Percentiles rank a stretch among this genome's conserved stretches.
These are phyloP conservation scores for Eragrostis tef DNA, from an alignment of 202 grass and related monocot genomes.

Conservation along the genomic window DNA sequence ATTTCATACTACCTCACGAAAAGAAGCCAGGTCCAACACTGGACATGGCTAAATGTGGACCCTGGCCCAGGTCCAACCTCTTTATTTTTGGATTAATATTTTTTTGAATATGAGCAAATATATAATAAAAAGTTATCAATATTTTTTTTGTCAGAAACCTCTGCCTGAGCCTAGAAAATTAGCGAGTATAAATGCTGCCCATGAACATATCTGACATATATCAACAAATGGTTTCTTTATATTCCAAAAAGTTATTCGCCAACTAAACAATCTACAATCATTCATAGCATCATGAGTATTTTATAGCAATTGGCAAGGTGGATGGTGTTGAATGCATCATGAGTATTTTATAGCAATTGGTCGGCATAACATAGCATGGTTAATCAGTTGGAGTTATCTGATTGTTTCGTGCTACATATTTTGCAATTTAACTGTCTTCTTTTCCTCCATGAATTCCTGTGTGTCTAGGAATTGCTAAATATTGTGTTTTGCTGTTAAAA, in stretches of 20 bases:
- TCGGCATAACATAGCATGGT: neutral
- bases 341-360: conserved; percentile 23
- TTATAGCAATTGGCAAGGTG: conserved; percentile 20
- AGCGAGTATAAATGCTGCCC: neutral
- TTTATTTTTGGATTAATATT: neutral
- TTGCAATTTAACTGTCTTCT: neutral
- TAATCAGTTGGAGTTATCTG: conserved; percentile 13
- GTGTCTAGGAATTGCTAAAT: conserved; percentile 8
- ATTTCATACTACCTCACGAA: neutral
- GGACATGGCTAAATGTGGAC: conserved; percentile 5
- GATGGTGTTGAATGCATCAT: conserved; percentile 3
- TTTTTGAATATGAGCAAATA: neutral
- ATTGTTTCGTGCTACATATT: neutral
- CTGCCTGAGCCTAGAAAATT: neutral
- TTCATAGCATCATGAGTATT: conserved; percentile 7
- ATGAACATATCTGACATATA: neutral
- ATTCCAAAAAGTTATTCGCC: conserved; percentile 13
- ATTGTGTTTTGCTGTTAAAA: neutral
- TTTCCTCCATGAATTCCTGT: neutral
- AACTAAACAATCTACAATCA: conserved; percentile 31
- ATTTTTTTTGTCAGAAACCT: neutral
- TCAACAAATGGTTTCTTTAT: conserved; percentile 27
- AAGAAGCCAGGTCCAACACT: neutral
- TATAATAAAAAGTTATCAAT: neutral
- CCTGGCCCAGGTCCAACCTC: neutral